These are phyloP conservation scores for Xylaria hypoxylon DNA, from an alignment of 2,329 filamentous ascomycete genomes.

Conservation along the genomic window DNA sequence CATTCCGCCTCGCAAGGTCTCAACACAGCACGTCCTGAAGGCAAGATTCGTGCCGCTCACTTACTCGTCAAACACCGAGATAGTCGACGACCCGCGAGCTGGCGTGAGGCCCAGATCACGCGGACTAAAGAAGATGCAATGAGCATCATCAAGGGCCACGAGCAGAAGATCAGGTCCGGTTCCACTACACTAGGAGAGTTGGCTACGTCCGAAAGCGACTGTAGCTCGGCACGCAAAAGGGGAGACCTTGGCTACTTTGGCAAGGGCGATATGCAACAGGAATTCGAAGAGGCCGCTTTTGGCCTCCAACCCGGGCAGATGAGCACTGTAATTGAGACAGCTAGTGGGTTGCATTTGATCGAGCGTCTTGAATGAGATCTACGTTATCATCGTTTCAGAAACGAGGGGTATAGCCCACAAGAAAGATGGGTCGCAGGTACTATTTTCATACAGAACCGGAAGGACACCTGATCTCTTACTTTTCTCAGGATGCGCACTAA, in stretches of 20 bases:
- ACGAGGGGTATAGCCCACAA: not conserved
- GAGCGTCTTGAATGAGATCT: conserved; percentile 65
- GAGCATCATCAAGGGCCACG: conserved; percentile 79
- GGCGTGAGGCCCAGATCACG: conserved; percentile 90
- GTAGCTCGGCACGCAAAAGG: conserved; percentile 92
- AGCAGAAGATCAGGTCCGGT: conserved; percentile 79
- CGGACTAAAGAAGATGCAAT: conserved; percentile 88
- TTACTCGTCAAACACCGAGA: conserved; percentile 93
- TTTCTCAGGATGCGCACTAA: not conserved
- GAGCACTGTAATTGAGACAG: conserved; percentile 88
- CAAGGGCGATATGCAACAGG: conserved; percentile 96
- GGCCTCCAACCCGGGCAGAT: conserved; percentile 87
- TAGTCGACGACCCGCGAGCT: conserved; percentile 89
- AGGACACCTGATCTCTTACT: conserved; percentile 3
- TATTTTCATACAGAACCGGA: not conserved
- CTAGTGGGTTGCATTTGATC: conserved; percentile 94
- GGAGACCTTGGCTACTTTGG: conserved; percentile 97
- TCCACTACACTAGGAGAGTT: conserved; percentile 80
- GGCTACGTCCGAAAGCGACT: conserved; percentile 90
- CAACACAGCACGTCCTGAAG: conserved; percentile 61
- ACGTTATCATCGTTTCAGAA: not conserved
- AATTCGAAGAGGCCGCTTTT: conserved; percentile 97
- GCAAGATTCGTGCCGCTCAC: conserved; percentile 94
- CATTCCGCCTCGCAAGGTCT: conserved; percentile 72
- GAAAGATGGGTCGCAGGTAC: not conserved